phyloP scores from a whole-genome alignment of 148 eudicot genomes.

The Oxyria digyna region DNA sequence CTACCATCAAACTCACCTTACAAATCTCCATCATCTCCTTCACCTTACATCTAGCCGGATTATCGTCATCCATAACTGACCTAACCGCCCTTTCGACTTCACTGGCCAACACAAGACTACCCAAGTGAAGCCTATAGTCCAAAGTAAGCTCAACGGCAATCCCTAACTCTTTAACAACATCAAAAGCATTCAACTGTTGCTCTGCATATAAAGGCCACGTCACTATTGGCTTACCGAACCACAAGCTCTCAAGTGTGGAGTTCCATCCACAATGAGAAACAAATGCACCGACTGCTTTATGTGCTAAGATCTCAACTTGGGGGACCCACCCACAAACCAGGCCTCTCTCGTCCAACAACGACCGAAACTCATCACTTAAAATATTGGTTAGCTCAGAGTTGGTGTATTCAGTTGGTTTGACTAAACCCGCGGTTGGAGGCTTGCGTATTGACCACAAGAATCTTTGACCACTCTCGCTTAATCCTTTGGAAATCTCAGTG shows the following conservation, averaged over 20 bases:
- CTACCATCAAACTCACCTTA: neutral
- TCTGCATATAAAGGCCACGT: slow-evolving; percentile 13
- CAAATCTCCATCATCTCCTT: slow-evolving; percentile 7
- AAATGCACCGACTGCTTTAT: too few species aligned
- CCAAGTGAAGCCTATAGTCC: neutral
- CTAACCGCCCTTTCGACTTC: slow-evolving; percentile 11
- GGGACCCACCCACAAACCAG: too few species aligned
- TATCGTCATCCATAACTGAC: slow-evolving; percentile 8
- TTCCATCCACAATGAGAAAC: too few species aligned
- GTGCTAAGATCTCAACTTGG: too few species aligned
- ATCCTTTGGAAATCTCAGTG: slow-evolving; percentile 3
- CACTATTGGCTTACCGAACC: slow-evolving; percentile 15
- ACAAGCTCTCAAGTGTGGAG: too few species aligned
- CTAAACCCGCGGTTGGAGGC: too few species aligned
- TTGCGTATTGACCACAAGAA: too few species aligned
- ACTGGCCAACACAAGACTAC: neutral
- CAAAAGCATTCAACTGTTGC: slow-evolving; percentile 11
- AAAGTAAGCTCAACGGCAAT: slow-evolving; percentile 8
- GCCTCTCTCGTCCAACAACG: too few species aligned
- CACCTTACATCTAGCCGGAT: too few species aligned
- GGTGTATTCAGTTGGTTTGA: too few species aligned
- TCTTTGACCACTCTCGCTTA: slow-evolving; percentile 12
- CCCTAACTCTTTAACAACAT: slow-evolving; percentile 4
- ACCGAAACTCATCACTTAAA: too few species aligned
- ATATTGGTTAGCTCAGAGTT: too few species aligned